These are phyloP conservation scores for Camellia sinensis DNA, from an alignment of 148 eudicot genomes.

Conservation along the genomic window DNA sequence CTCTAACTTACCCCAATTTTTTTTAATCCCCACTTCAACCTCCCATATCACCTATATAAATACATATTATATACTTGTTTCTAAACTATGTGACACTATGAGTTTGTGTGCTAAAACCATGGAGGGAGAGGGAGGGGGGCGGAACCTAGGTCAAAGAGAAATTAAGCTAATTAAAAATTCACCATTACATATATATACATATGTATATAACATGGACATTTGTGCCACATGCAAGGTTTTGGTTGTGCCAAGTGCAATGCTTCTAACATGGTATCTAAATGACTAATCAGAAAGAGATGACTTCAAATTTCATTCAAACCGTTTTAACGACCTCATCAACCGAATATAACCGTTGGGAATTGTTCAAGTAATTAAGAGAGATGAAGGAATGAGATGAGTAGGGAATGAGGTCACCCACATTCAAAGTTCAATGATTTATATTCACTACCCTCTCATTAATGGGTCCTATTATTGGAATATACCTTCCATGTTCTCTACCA, in stretches of 20 bases:
- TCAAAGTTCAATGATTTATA: neutral
- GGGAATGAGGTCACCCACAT: slow-evolving; percentile 17
- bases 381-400: neutral
- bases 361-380: neutral
- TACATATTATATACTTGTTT: neutral
- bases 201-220: neutral
- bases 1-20: neutral
- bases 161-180: neutral
- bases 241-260: slow-evolving; percentile 46
- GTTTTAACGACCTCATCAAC: slow-evolving; percentile 40
- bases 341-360: slow-evolving; percentile 15
- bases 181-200: neutral
- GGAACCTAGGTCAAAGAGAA: slow-evolving; percentile 40
- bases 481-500: slow-evolving; percentile 28
- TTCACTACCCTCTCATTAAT: neutral
- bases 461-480: slow-evolving; percentile 8
- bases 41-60: too few species aligned
- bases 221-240: slow-evolving; percentile 36
- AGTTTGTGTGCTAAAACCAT: slow-evolving; percentile 18
- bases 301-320: slow-evolving; percentile 15
- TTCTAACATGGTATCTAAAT: slow-evolving; percentile 31
- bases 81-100: neutral
- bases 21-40: too few species aligned
- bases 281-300: slow-evolving; percentile 13
- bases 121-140: slow-evolving; percentile 20